Conservation (phyloP, 768 basidiomycete genomes). For the Neoboletus brunneissimus region DNA sequence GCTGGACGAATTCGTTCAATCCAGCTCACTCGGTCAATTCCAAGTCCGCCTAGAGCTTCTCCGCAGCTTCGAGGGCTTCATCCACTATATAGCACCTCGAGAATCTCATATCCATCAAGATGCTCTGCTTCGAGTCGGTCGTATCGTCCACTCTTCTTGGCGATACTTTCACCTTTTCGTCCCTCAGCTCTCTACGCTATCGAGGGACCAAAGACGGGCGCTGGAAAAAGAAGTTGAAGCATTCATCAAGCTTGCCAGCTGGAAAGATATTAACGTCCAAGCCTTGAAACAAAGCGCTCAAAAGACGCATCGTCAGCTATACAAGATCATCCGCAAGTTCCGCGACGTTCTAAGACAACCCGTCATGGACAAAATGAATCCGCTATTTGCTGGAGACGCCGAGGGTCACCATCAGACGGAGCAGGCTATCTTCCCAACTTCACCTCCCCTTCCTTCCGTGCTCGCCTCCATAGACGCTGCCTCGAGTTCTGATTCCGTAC, state of each 20-base stretch:
- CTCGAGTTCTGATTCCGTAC: conserved; percentile 2
- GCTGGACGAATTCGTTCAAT: conserved; percentile 73
- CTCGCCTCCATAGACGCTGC: conserved; percentile 1
- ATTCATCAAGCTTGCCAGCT: conserved; percentile 93
- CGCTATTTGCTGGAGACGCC: conserved; percentile 34
- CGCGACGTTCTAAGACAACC: conserved; percentile 85
- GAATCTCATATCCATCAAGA: conserved; percentile 31
- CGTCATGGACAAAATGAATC: conserved; percentile 40
- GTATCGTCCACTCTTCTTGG: conserved; percentile 59
- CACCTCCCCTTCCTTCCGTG: not conserved
- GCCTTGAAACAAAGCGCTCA: conserved; percentile 91
- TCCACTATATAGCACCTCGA: conserved; percentile 34
- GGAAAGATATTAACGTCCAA: conserved; percentile 96
- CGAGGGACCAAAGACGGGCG: conserved; percentile 52
- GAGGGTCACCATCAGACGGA: conserved; percentile 29
- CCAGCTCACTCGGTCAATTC: conserved; percentile 85
- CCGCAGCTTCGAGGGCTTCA: conserved; percentile 58
- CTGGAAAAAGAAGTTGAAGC: conserved; percentile 81
- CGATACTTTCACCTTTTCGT: conserved; percentile 64
- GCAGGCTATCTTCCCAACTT: conserved; percentile 3
- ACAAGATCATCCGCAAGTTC: conserved; percentile 89
- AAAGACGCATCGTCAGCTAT: conserved; percentile 85
- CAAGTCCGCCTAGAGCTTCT: conserved; percentile 63
- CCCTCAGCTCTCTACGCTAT: conserved; percentile 41
- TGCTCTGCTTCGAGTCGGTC: conserved; percentile 48